These are phyloP conservation scores for Clavispora santaluciae DNA, from an alignment of 805 yeast species.

Conservation along the genomic window DNA sequence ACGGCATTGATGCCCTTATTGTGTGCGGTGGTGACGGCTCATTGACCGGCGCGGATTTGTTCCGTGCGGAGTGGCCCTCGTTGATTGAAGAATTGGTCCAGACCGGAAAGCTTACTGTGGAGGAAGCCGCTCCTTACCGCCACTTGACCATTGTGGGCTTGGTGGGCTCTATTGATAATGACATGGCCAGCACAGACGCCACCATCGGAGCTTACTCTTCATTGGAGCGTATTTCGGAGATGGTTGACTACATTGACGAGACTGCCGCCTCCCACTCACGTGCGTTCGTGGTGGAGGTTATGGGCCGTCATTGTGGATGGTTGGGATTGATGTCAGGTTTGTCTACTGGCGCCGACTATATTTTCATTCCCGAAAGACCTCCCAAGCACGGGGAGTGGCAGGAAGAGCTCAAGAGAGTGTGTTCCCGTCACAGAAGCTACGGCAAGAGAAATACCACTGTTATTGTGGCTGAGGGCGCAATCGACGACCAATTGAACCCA, in stretches of 20 bases:
- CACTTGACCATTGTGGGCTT: constrained; percentile 85
- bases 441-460: constrained; percentile 95
- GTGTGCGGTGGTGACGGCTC: constrained; percentile 99
- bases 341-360: constrained; percentile 92
- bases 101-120: constrained; percentile 51
- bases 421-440: constrained; percentile 69
- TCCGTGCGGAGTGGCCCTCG: constrained; percentile 93
- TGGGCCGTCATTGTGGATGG: constrained; percentile 99
- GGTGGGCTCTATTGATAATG: constrained; percentile 97
- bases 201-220: constrained; percentile 97
- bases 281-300: constrained; percentile 96
- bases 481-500: constrained; percentile 73
- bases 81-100: constrained; percentile 66
- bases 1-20: constrained; percentile 90
- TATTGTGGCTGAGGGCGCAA: constrained; percentile 97
- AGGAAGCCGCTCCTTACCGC: constrained; percentile 56
- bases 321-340: constrained; percentile 95
- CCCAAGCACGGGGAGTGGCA: constrained; percentile 73
- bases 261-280: constrained; percentile 96
- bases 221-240: constrained; percentile 85
- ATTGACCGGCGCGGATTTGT: constrained; percentile 92
- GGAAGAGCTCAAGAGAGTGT: constrained; percentile 70
- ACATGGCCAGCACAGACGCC: constrained; percentile 94
- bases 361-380: constrained; percentile 93
- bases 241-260: constrained; percentile 95